Conservation (phyloP, 352 stramenopile genomes). For the Peronospora tabacina region DNA sequence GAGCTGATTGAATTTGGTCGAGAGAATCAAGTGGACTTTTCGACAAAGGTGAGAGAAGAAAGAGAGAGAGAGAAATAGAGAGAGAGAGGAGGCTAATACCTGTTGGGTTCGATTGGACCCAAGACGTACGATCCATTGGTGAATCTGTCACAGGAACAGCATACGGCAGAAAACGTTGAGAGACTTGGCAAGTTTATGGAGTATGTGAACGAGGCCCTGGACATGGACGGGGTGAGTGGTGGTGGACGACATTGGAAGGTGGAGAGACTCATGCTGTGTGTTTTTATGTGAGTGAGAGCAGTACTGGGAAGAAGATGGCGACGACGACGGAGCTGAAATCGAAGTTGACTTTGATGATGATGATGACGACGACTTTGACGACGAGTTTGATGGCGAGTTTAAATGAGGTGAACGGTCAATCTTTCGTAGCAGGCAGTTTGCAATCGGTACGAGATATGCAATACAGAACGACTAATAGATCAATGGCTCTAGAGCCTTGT, state of each 20-base stretch:
- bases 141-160: slow-evolving; percentile 40
- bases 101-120: background rate
- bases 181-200: slow-evolving; percentile 46
- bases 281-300: slow-evolving; percentile 10
- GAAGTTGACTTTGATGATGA: slow-evolving; percentile 24
- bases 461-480: slow-evolving; percentile 11
- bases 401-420: slow-evolving; percentile 10
- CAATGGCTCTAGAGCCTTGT: background rate
- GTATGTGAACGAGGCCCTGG: slow-evolving; percentile 50
- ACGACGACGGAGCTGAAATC: slow-evolving; percentile 24
- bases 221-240: slow-evolving; percentile 37
- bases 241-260: background rate
- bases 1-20: slow-evolving; percentile 47
- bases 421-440: background rate
- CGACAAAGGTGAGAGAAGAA: slow-evolving; percentile 32
- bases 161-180: slow-evolving; percentile 32
- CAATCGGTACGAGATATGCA: slow-evolving; percentile 1
- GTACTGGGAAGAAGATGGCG: slow-evolving; percentile 30
- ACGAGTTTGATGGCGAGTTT: slow-evolving; percentile 24
- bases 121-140: slow-evolving; percentile 65
- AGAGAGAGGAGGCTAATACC: slow-evolving; percentile 1
- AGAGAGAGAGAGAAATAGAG: background rate
- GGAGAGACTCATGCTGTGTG: background rate
- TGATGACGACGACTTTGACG: slow-evolving; percentile 32
- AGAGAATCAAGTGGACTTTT: slow-evolving; percentile 43